phyloP scores from a whole-genome alignment of 106 monocot genomes.

The Dioscorea zingiberensis region DNA sequence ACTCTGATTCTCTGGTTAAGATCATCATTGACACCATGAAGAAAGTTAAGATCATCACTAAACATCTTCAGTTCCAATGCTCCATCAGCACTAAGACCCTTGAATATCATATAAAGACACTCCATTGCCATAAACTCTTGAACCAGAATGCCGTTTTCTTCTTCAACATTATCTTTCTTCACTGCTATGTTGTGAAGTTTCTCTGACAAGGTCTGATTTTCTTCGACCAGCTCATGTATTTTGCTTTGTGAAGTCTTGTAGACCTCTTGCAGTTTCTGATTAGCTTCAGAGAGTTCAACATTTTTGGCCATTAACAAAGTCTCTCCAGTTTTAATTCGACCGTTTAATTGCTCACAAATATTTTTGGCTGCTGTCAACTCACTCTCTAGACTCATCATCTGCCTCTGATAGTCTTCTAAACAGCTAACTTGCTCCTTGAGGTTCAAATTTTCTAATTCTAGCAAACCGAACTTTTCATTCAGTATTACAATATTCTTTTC shows the following conservation, averaged over 20 bases:
- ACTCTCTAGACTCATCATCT: too few relatives aligned
- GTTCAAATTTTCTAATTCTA: background rate
- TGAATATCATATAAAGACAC: slow-evolving; percentile 35
- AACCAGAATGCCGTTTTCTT: slow-evolving; percentile 35
- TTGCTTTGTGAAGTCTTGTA: slow-evolving; percentile 21
- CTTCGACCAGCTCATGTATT: slow-evolving; percentile 29
- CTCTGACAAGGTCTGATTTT: slow-evolving; percentile 29
- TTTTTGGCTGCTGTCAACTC: too few relatives aligned
- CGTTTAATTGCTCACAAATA: too few relatives aligned
- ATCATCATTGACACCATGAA: slow-evolving; percentile 21
- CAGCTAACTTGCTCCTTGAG: background rate
- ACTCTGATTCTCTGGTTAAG: slow-evolving; percentile 25
- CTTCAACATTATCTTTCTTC: slow-evolving; percentile 31
- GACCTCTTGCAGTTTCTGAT: slow-evolving; percentile 1
- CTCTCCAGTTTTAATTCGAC: too few relatives aligned
- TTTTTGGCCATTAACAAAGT: too few relatives aligned
- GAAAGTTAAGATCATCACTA: slow-evolving; percentile 23
- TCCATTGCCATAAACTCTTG: slow-evolving; percentile 31
- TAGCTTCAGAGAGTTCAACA: too few relatives aligned
- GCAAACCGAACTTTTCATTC: background rate
- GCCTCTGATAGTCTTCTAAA: background rate
- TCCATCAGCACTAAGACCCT: slow-evolving; percentile 30
- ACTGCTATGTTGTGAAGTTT: slow-evolving; percentile 20
- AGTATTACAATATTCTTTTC: background rate
- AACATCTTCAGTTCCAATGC: slow-evolving; percentile 17